Percentiles rank a stretch among this genome's conserved stretches.
phyloP scores from a whole-genome alignment of 2,329 filamentous ascomycete species.

The Sporothrix mexicana region DNA sequence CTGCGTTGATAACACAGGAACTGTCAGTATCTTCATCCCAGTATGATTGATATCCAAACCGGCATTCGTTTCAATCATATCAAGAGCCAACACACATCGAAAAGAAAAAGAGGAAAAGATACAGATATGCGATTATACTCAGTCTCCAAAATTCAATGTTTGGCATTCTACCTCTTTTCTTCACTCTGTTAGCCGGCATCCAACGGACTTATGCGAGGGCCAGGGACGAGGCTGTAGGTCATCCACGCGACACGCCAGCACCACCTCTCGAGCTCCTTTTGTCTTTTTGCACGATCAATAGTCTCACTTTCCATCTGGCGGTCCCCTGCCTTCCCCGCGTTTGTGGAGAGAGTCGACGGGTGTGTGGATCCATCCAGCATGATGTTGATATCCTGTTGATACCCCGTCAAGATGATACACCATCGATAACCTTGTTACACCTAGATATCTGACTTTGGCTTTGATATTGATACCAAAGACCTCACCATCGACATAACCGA shows the following conservation, averaged over 20 bases:
- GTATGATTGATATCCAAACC: no score
- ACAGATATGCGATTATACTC: no score
- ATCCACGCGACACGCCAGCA: slow-evolving; percentile 1
- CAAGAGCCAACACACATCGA: no score
- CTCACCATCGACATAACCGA: neutral
- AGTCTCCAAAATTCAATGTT: no score
- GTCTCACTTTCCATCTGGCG: no score
- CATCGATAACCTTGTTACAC: neutral
- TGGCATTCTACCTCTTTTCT: no score
- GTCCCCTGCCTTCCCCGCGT: slow-evolving; percentile 1
- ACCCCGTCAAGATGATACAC: no score
- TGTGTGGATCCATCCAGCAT: neutral
- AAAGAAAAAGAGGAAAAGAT: no score
- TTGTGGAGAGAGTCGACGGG: neutral
- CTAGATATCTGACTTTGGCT: neutral
- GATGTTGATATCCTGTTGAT: neutral
- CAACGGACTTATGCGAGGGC: neutral
- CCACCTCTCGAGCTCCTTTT: neutral
- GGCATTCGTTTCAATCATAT: no score
- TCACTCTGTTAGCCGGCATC: no score
- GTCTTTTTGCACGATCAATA: neutral
- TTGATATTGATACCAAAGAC: neutral
- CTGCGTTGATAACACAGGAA: no score
- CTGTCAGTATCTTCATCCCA: no score
- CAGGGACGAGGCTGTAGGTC: neutral